Percentiles rank a stretch among this genome's conserved stretches.
Conservation (phyloP, 2,329 filamentous ascomycete species). For the Penicillium sp. region DNA sequence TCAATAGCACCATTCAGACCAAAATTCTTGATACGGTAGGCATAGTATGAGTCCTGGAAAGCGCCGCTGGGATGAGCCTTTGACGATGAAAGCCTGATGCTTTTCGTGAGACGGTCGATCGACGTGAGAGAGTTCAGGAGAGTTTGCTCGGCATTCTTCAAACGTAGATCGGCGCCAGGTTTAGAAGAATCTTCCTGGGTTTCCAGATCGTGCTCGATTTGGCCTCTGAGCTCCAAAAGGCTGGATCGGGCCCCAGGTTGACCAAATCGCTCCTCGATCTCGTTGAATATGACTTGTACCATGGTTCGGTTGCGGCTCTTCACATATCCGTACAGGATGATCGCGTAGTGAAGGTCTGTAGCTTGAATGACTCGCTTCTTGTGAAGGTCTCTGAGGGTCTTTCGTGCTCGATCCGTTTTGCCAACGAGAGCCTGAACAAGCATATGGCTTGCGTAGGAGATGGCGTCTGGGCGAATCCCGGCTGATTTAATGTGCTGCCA, state of each 20-base stretch:
- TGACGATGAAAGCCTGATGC: constrained; percentile 51
- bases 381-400: constrained; percentile 54
- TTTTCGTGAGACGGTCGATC: constrained; percentile 43
- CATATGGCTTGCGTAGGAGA: constrained; percentile 69
- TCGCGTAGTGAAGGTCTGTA: constrained; percentile 54
- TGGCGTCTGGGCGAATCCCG: constrained; percentile 58
- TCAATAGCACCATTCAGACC: constrained; percentile 53
- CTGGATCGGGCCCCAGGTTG: constrained; percentile 41
- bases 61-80: constrained; percentile 52
- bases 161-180: constrained; percentile 27
- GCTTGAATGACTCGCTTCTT: constrained; percentile 45
- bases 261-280: constrained; percentile 47
- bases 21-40: constrained; percentile 63
- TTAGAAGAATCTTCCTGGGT: constrained; percentile 20
- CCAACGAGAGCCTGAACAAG: constrained; percentile 59
- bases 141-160: constrained; percentile 45
- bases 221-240: constrained; percentile 44
- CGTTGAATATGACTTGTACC: constrained; percentile 58
- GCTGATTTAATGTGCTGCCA: constrained; percentile 62
- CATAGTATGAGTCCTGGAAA: constrained; percentile 59
- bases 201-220: constrained; percentile 44
- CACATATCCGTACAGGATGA: constrained; percentile 58
- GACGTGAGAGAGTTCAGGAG: constrained; percentile 44
- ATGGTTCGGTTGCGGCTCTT: constrained; percentile 54
- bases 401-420: constrained; percentile 62